Evolutionary conservation across 331 rosid species (phyloP).

Genomic region (Arachis monticola): DNA sequence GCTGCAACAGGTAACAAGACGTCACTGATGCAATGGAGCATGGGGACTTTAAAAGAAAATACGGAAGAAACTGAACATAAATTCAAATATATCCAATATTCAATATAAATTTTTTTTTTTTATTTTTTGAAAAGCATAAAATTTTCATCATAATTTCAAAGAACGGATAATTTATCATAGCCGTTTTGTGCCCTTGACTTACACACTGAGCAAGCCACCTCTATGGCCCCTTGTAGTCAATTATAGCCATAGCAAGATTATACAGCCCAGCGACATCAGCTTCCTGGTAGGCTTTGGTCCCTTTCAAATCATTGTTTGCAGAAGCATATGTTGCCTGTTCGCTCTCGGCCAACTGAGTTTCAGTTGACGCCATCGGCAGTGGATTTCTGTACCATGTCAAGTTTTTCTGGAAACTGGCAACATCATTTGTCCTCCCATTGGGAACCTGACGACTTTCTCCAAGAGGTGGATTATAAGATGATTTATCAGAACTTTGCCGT

Average conservation of each 20-base stretch:
- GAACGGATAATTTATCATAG: slow-evolving; percentile 5
- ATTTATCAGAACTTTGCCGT: slow-evolving; percentile 57
- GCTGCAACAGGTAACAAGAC: not conserved
- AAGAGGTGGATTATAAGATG: slow-evolving; percentile 40
- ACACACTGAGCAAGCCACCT: slow-evolving; percentile 97
- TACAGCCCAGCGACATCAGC: slow-evolving; percentile 96
- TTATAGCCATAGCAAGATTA: slow-evolving; percentile 96
- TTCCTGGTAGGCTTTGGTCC: slow-evolving; percentile 99
- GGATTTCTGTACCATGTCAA: slow-evolving; percentile 48
- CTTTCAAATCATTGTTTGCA: slow-evolving; percentile 99
- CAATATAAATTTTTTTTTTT: slow-evolving; percentile 16
- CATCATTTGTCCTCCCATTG: slow-evolving; percentile 58
- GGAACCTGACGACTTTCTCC: slow-evolving; percentile 55
- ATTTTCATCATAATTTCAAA: slow-evolving; percentile 2
- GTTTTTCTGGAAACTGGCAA: slow-evolving; percentile 51
- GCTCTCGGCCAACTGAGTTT: slow-evolving; percentile 77
- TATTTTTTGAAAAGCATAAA: too few relatives aligned
- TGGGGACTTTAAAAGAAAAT: not conserved
- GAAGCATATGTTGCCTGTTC: slow-evolving; percentile 99
- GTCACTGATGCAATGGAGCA: not conserved
- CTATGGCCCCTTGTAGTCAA: slow-evolving; percentile 98
- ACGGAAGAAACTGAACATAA: slow-evolving; percentile 1
- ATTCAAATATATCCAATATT: not conserved
- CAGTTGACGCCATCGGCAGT: slow-evolving; percentile 57
- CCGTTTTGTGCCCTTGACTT: slow-evolving; percentile 18